Percentiles rank a stretch among this genome's conserved stretches.
Conservation (phyloP, 306 rosid species). For the Prunus mongolica region DNA sequence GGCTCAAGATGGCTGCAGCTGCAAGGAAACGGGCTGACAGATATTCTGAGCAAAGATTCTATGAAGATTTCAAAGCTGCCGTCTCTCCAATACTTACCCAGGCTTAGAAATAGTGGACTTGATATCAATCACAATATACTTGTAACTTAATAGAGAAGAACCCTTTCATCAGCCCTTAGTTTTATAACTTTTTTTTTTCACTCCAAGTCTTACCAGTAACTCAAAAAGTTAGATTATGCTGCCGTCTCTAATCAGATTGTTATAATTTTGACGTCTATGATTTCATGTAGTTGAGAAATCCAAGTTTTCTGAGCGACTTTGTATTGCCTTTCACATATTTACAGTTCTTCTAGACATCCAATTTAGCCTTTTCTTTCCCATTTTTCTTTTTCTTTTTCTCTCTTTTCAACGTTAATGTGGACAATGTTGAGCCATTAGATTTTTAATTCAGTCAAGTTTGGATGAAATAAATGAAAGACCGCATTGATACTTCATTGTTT, state of each 20-base stretch:
- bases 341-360: too few species aligned
- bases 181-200: neutral
- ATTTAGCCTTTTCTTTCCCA: too few species aligned
- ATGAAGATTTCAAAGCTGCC: slow-evolving; percentile 71
- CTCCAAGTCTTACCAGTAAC: neutral
- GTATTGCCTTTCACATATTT: too few species aligned
- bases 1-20: slow-evolving; percentile 74
- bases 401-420: too few species aligned
- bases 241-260: neutral
- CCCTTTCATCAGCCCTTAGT: neutral
- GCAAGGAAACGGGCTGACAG: slow-evolving; percentile 78
- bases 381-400: fast-evolving
- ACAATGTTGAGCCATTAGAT: too few species aligned
- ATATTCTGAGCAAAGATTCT: slow-evolving; percentile 84
- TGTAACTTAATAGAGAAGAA: neutral
- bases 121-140: neutral
- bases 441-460: too few species aligned
- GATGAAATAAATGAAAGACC: too few species aligned
- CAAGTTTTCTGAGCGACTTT: too few species aligned
- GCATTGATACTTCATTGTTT: too few species aligned
- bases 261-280: too few species aligned
- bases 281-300: too few species aligned
- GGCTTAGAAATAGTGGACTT: slow-evolving; percentile 29
- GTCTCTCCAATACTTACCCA: slow-evolving; percentile 45
- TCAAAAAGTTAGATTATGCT: neutral